Percentiles rank a stretch among this genome's conserved stretches.
Evolutionary conservation across 1,284 basidiomycete species (phyloP).

Genomic region (Leccinum huronense): DNA sequence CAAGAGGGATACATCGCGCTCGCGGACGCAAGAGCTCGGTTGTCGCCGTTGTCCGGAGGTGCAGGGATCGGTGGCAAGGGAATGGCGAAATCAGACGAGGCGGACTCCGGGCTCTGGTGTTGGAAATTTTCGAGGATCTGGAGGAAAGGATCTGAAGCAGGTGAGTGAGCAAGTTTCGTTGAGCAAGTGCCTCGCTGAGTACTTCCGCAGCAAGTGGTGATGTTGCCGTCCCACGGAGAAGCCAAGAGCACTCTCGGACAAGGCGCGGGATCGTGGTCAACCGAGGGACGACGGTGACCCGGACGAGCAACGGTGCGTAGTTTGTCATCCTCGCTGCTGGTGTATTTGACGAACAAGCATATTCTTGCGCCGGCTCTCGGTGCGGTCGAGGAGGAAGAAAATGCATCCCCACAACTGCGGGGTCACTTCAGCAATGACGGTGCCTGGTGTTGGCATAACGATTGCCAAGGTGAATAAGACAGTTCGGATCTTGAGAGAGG

Average conservation of each 20-base stretch:
- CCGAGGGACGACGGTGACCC: no score
- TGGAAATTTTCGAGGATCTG: conserved; percentile 53
- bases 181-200: background rate
- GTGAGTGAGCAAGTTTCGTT: conserved; percentile 31
- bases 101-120: background rate
- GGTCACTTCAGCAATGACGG: conserved; percentile 69
- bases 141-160: conserved; percentile 40
- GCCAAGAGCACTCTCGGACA: no score
- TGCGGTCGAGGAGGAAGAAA: conserved; percentile 48
- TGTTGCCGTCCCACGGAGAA: conserved; percentile 24
- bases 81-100: conserved; percentile 24
- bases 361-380: conserved; percentile 40
- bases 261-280: no score
- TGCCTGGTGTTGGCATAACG: conserved; percentile 85
- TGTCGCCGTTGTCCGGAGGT: conserved; percentile 18
- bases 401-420: conserved; percentile 32
- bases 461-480: conserved; percentile 42
- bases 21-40: no score
- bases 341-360: no score
- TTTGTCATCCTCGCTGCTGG: no score
- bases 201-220: conserved; percentile 41
- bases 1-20: no score
- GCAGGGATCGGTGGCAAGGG: conserved; percentile 47
- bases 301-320: no score
- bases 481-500: background rate